phyloP scores from a whole-genome alignment of 116 monocot species.

The Phalaenopsis hybrid region DNA sequence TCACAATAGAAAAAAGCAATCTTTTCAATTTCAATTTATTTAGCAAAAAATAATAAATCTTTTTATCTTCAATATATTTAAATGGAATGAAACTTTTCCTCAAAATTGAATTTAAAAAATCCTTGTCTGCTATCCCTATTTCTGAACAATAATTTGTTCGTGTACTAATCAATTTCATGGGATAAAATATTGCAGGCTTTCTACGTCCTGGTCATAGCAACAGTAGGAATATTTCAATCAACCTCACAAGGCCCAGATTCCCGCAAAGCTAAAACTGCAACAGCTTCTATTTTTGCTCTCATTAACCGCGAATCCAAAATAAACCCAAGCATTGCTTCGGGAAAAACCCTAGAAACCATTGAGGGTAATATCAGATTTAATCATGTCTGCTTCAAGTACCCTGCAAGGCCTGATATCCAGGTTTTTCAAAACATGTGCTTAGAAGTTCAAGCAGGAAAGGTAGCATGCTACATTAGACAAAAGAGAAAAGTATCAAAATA shows the following conservation, averaged over 20 bases:
- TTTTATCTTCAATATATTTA: neutral
- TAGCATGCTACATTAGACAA: neutral
- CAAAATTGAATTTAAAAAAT: too few relatives aligned
- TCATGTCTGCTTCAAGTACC: constrained; percentile 45
- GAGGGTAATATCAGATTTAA: constrained; percentile 35
- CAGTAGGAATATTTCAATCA: constrained; percentile 26
- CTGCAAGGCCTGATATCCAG: constrained; percentile 35
- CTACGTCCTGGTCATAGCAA: constrained; percentile 22
- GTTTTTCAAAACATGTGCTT: constrained; percentile 53
- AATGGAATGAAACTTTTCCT: neutral
- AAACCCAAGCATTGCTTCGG: constrained; percentile 16
- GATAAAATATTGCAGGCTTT: constrained; percentile 17
- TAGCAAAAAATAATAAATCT: neutral
- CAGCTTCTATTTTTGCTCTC: constrained; percentile 31
- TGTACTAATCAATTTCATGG: neutral
- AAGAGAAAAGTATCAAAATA: too few relatives aligned
- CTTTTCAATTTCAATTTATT: neutral
- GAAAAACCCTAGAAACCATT: constrained; percentile 17
- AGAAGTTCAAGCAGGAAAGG: constrained; percentile 39
- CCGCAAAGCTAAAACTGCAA: constrained; percentile 23
- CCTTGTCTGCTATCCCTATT: too few relatives aligned
- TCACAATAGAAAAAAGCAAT: neutral
- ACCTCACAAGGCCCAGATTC: constrained; percentile 24
- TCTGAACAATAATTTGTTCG: too few relatives aligned
- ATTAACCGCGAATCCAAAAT: constrained; percentile 26